Percentiles rank a stretch among this genome's conserved stretches.
Conservation (phyloP, 495 filamentous ascomycete genomes). For the Friedmanniomyces endolithicus region DNA sequence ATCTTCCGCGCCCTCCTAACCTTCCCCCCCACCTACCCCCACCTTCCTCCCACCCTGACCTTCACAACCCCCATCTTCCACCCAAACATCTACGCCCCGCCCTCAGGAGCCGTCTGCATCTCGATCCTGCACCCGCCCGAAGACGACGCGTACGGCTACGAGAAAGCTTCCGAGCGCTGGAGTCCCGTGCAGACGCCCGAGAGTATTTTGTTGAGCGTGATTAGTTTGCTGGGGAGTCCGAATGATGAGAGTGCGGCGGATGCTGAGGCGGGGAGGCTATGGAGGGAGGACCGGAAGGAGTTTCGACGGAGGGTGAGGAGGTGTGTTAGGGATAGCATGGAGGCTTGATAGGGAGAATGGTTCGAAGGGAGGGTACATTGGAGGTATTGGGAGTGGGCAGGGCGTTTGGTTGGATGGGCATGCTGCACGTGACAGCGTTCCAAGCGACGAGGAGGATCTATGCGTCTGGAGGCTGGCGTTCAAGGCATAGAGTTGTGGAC, state of each 20-base stretch:
- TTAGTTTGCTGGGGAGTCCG: slow-evolving; percentile 82
- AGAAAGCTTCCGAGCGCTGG: slow-evolving; percentile 85
- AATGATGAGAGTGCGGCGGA: slow-evolving; percentile 96
- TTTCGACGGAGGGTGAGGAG: slow-evolving; percentile 23
- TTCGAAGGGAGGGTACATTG: no score
- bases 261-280: slow-evolving; percentile 76
- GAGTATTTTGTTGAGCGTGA: slow-evolving; percentile 82
- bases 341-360: slow-evolving; percentile 44
- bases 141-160: slow-evolving; percentile 93
- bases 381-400: no score
- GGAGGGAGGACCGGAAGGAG: slow-evolving; percentile 61
- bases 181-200: slow-evolving; percentile 95
- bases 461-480: no score
- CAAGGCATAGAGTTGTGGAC: neutral
- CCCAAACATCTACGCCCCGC: slow-evolving; percentile 78
- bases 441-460: no score
- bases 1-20: slow-evolving; percentile 73
- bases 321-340: slow-evolving; percentile 40
- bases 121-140: slow-evolving; percentile 93
- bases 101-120: slow-evolving; percentile 83
- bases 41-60: slow-evolving; percentile 78
- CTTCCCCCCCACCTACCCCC: slow-evolving; percentile 77
- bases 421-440: no score
- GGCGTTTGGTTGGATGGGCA: no score
- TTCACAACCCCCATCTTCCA: slow-evolving; percentile 88